Base-by-base conservation (phyloP, 768 basidiomycete species). In the Tephrocybe rancida region DNA sequence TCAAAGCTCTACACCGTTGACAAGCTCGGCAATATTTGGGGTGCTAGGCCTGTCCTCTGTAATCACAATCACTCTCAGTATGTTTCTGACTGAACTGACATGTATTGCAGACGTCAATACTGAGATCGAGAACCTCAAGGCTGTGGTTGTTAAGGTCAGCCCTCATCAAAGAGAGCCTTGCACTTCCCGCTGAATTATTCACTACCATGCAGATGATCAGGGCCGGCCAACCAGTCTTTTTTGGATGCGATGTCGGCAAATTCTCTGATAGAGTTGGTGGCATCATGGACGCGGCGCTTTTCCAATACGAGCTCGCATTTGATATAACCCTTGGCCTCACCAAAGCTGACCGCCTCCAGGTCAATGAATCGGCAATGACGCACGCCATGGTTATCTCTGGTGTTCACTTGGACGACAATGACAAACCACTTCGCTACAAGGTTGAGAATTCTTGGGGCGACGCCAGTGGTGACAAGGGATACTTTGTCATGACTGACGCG, bases 371-470 rank as follows among this genome's bases (percentile, higher is more conserved):
- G 0, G 68, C 87, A 27, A 96, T 97, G 95, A 98, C 95, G 1
- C 95, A 98, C 67, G 93, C 93, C 2, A 90, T 93, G 92, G 92
- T 96, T 38, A 95, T 98, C 67, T 87, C 90, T 16, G 95, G 83
- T 16, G 95, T 95, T 16, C 95, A 98, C 65, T 74, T 97, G 44
- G 94, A 95, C 64, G 55, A 64, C 39, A 69, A 74, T 2, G 92
- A 92, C 48, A 83, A 81, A 52, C 87, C 94, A 0, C 70, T 95
- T 18, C 82, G 93, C n/a, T 98, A 93, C 81, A 92, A 93, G 71
- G 92, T 98, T 18, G 96, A 98, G 78, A 98, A 98, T 74, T 90
- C 87, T 3, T 98, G 96, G 96, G 90, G 92, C 14, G 84, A 86
- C 24, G 72, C 73, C 0, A 79, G 77, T 0, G 89, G 94, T 22